phyloP scores from a whole-genome alignment of 1,284 basidiomycete genomes.

The Megacollybia platyphylla region DNA sequence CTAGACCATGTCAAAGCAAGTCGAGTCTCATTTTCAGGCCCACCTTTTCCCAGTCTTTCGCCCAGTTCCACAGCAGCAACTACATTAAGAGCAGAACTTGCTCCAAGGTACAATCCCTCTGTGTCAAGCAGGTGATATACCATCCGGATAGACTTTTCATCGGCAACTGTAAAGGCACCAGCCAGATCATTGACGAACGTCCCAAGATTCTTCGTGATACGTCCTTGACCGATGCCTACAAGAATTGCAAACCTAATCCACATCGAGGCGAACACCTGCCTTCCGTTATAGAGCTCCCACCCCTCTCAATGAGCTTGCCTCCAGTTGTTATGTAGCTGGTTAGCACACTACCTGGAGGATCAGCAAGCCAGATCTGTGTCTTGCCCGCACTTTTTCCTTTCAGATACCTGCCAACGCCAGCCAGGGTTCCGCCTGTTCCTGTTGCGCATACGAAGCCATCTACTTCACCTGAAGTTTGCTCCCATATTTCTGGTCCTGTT shows the following conservation, averaged over 20 bases:
- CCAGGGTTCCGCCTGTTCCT: constrained; percentile 92
- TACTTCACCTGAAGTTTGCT: constrained; percentile 70
- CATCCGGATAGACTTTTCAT: constrained; percentile 88
- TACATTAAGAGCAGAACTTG: constrained; percentile 91
- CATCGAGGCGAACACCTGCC: constrained; percentile 32
- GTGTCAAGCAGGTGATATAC: constrained; percentile 86
- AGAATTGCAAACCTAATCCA: not conserved
- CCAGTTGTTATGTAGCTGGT: constrained; percentile 80
- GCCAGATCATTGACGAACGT: constrained; percentile 75
- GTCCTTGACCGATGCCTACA: constrained; percentile 91
- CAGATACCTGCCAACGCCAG: constrained; percentile 78
- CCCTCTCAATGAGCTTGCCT: constrained; percentile 68
- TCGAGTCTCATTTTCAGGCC: not conserved
- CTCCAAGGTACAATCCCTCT: constrained; percentile 95
- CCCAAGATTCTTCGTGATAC: constrained; percentile 88
- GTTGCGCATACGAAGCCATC: constrained; percentile 92
- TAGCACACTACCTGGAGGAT: constrained; percentile 92
- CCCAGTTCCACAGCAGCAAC: constrained; percentile 89
- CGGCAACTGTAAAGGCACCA: constrained; percentile 80
- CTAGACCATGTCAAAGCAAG: constrained; percentile 21
- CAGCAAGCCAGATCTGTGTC: constrained; percentile 89
- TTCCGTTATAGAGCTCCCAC: constrained; percentile 92
- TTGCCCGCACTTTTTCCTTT: constrained; percentile 76
- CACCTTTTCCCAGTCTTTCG: constrained; percentile 71
- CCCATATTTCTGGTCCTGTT: constrained; percentile 97